Evolutionary conservation across 2,329 filamentous ascomycete genomes (phyloP).

Genomic region (Talaromyces amestolkiae): DNA sequence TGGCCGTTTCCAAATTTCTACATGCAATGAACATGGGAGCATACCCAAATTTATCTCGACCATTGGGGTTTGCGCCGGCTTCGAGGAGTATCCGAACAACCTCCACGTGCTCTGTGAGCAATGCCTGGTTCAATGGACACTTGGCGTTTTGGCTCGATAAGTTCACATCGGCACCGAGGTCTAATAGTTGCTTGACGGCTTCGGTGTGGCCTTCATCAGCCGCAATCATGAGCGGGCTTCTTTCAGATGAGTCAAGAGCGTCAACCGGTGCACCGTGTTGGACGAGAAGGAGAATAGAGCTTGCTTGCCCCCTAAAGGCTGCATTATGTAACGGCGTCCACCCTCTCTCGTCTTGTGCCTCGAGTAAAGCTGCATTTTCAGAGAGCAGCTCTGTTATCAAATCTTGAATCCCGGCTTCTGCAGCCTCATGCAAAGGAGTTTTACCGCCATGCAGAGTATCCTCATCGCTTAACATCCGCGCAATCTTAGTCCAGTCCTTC

Average conservation of each 20-base stretch:
- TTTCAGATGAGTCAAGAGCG: background rate
- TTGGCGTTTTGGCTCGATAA: background rate
- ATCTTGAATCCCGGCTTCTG: background rate
- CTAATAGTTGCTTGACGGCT: background rate
- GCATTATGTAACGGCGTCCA: constrained; percentile 8
- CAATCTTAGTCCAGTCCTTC: background rate
- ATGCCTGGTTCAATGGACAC: constrained; percentile 3
- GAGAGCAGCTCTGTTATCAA: background rate
- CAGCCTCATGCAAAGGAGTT: background rate
- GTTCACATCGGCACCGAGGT: constrained; percentile 3
- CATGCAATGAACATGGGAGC: background rate
- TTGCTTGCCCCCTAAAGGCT: background rate
- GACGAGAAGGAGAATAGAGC: background rate
- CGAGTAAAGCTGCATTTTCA: background rate
- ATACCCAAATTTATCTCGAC: background rate
- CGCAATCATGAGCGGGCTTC: constrained; percentile 7
- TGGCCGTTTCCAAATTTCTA: background rate
- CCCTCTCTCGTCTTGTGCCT: background rate
- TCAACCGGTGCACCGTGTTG: background rate
- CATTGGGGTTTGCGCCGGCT: background rate
- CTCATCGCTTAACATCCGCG: background rate
- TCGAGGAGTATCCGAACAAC: background rate
- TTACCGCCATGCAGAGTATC: background rate
- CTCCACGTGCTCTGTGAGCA: background rate
- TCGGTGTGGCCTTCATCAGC: background rate